phyloP scores from a whole-genome alignment of 306 rosid species.

The Alnus rubra region DNA sequence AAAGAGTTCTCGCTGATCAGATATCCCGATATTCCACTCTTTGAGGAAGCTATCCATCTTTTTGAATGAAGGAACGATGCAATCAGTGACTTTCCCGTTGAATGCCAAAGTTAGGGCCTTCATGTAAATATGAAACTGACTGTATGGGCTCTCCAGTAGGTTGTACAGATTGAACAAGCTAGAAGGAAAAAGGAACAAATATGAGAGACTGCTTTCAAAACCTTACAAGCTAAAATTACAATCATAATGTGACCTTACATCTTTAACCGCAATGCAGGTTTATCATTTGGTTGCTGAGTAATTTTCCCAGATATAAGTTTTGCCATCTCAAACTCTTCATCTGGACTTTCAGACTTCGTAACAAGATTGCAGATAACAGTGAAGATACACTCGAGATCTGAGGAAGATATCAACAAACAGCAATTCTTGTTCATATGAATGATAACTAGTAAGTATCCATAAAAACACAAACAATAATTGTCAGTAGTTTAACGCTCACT shows the following conservation, averaged over 20 bases:
- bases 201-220: neutral
- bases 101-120: slow-evolving; percentile 66
- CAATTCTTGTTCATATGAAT: slow-evolving; percentile 9
- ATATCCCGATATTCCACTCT: slow-evolving; percentile 83
- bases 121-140: slow-evolving; percentile 79
- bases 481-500: neutral
- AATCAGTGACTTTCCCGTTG: slow-evolving; percentile 78
- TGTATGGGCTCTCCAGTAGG: slow-evolving; percentile 72
- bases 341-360: slow-evolving; percentile 67
- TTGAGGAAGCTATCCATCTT: slow-evolving; percentile 83
- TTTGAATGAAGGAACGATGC: slow-evolving; percentile 68
- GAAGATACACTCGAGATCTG: slow-evolving; percentile 86
- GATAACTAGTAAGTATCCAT: neutral
- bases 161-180: slow-evolving; percentile 92
- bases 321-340: slow-evolving; percentile 74
- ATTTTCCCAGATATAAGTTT: slow-evolving; percentile 68
- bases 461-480: neutral
- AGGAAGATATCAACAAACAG: slow-evolving; percentile 10
- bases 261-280: slow-evolving; percentile 81
- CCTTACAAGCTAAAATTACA: neutral
- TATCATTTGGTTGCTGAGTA: slow-evolving; percentile 69
- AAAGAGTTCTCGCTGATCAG: slow-evolving; percentile 72
- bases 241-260: slow-evolving; percentile 48
- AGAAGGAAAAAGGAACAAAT: slow-evolving; percentile 20
- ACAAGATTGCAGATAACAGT: slow-evolving; percentile 84